Evolutionary conservation across 371 early-diverging fungal species (phyloP).

Genomic region (Syncephalastrum racemosum): DNA sequence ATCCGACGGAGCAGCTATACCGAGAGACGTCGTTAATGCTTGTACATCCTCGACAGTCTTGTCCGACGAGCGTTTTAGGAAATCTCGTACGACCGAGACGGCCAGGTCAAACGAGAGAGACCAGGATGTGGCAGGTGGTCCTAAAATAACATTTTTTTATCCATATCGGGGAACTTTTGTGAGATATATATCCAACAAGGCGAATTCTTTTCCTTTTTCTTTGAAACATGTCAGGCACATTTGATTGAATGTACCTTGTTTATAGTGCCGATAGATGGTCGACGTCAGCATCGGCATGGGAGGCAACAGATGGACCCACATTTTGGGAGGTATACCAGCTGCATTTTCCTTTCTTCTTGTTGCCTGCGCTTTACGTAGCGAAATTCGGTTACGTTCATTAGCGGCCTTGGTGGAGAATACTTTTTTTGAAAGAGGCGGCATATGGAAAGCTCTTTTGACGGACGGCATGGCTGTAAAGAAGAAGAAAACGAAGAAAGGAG

Average conservation of each 20-base stretch:
- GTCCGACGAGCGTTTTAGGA: constrained; percentile 24
- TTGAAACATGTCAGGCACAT: too few species aligned
- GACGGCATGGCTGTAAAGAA: constrained; percentile 2
- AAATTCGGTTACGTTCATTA: constrained; percentile 7
- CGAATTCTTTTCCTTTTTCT: not conserved
- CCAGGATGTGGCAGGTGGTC: constrained; percentile 49
- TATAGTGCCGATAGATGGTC: constrained; percentile 18
- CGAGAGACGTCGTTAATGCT: constrained; percentile 20
- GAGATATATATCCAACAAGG: not conserved
- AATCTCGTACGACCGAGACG: constrained; percentile 32
- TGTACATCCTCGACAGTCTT: constrained; percentile 45
- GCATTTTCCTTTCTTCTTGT: constrained; percentile 8
- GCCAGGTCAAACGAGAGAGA: constrained; percentile 34
- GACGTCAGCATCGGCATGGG: constrained; percentile 17
- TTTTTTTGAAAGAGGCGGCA: constrained; percentile 1
- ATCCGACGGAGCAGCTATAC: constrained; percentile 28
- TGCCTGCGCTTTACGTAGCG: constrained; percentile 9
- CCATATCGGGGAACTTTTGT: not conserved
- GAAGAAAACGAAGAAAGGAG: constrained; percentile 1
- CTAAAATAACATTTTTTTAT: constrained; percentile 15
- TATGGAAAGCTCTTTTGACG: not conserved
- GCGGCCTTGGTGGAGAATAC: not conserved
- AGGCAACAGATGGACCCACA: constrained; percentile 16
- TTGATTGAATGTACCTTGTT: constrained; percentile 8
- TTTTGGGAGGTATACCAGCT: constrained; percentile 12